Conservation (phyloP, 2,329 filamentous ascomycete genomes). For the Colletotrichum graminicola region DNA sequence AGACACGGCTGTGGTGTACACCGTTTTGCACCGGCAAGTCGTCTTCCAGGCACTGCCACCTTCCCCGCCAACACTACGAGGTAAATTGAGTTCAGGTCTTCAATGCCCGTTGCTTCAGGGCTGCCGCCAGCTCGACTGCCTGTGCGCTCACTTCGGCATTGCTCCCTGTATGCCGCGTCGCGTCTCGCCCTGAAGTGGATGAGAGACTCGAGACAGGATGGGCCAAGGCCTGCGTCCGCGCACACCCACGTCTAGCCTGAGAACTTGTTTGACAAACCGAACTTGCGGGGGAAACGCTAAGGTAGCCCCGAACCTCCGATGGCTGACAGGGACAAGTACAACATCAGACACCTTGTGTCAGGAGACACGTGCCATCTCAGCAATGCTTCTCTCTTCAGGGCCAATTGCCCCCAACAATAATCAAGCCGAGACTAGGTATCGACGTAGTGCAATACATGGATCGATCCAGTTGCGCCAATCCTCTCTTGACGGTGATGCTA, state of each 20-base stretch:
- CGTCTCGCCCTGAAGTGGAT: slow-evolving; percentile 9
- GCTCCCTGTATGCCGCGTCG: slow-evolving; percentile 4
- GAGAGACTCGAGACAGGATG: slow-evolving; percentile 25
- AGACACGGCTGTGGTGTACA: neutral
- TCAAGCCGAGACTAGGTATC: neutral
- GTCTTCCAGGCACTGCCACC: neutral
- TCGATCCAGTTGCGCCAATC: neutral
- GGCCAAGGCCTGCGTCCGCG: slow-evolving; percentile 16
- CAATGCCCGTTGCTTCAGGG: neutral
- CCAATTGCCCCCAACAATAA: neutral
- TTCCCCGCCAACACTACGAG: neutral
- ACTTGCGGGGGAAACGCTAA: slow-evolving; percentile 42
- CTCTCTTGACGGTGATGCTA: neutral
- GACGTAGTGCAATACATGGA: neutral
- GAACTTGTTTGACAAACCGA: slow-evolving; percentile 39
- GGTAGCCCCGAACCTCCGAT: slow-evolving; percentile 23
- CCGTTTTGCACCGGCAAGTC: neutral
- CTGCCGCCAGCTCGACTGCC: neutral
- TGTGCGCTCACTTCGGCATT: neutral
- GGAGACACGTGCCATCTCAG: slow-evolving; percentile 28
- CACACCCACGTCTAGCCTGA: slow-evolving; percentile 22
- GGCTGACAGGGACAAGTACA: slow-evolving; percentile 39
- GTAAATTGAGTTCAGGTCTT: neutral
- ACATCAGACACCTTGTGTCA: slow-evolving; percentile 35
- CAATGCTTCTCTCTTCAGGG: slow-evolving; percentile 15